phyloP scores from a whole-genome alignment of 176 grass and related monocot species.

The Rhipidocladum racemiflorum region DNA sequence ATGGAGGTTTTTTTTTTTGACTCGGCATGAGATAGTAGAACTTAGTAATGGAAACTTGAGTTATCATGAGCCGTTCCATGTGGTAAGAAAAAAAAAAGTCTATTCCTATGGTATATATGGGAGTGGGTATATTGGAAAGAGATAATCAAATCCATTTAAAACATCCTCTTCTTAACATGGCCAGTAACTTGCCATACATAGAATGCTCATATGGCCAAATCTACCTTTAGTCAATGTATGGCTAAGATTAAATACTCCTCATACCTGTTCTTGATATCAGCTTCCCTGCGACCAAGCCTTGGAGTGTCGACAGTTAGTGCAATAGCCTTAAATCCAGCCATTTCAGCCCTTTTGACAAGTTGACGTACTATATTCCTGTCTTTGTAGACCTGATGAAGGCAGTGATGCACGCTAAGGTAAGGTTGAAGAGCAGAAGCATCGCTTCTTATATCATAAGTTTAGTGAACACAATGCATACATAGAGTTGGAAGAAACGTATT shows the following conservation, averaged over 20 bases:
- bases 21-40: too few species aligned
- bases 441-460: background rate
- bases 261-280: slow-evolving; percentile 92
- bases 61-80: too few species aligned
- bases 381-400: slow-evolving; percentile 71
- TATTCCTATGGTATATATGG: too few species aligned
- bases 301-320: slow-evolving; percentile 88
- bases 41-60: too few species aligned
- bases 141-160: background rate
- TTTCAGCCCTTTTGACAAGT: slow-evolving; percentile 76
- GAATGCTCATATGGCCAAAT: background rate
- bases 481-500: slow-evolving; percentile 95
- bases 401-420: background rate
- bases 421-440: background rate
- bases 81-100: too few species aligned
- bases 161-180: background rate
- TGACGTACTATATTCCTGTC: slow-evolving; percentile 78
- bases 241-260: background rate
- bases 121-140: background rate
- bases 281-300: slow-evolving; percentile 79
- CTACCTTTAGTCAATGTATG: background rate
- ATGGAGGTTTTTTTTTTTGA: too few species aligned
- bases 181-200: background rate
- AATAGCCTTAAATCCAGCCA: slow-evolving; percentile 92
- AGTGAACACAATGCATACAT: slow-evolving; percentile 43